Percentiles rank a stretch among this genome's conserved stretches.
These are phyloP conservation scores for Moesziomyces parantarcticus DNA, from an alignment of 1,284 basidiomycete genomes.

Conservation along the genomic window DNA sequence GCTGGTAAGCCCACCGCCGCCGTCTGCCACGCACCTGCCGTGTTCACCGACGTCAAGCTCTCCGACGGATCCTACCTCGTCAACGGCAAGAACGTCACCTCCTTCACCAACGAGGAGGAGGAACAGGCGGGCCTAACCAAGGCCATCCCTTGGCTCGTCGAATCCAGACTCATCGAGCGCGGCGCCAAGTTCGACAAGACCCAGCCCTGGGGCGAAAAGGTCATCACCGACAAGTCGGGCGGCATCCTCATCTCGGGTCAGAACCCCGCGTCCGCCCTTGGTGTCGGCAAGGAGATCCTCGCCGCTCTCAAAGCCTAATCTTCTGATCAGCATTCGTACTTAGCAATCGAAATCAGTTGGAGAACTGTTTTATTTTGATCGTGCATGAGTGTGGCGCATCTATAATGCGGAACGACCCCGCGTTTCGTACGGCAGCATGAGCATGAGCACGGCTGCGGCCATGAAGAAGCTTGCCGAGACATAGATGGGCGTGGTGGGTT, in stretches of 20 bases:
- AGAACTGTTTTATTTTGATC: too few species aligned
- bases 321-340: too few species aligned
- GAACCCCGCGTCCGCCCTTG: constrained; percentile 52
- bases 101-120: constrained; percentile 80
- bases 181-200: constrained; percentile 75
- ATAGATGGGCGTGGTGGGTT: constrained; percentile 75
- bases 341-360: not conserved
- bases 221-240: constrained; percentile 68
- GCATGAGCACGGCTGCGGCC: constrained; percentile 73
- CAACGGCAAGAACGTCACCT: constrained; percentile 74
- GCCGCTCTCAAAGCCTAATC: constrained; percentile 39
- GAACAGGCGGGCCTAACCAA: constrained; percentile 69
- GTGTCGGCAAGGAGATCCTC: constrained; percentile 46
- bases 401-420: constrained; percentile 56
- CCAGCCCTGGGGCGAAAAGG: constrained; percentile 73
- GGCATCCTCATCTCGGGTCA: constrained; percentile 70
- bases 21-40: constrained; percentile 60
- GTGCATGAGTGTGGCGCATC: not conserved
- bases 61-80: constrained; percentile 67
- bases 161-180: constrained; percentile 74
- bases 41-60: constrained; percentile 59
- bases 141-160: constrained; percentile 77
- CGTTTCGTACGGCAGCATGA: constrained; percentile 78
- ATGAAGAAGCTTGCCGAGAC: constrained; percentile 77
- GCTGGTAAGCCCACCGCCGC: constrained; percentile 50